Evolutionary conservation across 495 filamentous ascomycete genomes (phyloP).

Genomic region (Neurospora sp.): DNA sequence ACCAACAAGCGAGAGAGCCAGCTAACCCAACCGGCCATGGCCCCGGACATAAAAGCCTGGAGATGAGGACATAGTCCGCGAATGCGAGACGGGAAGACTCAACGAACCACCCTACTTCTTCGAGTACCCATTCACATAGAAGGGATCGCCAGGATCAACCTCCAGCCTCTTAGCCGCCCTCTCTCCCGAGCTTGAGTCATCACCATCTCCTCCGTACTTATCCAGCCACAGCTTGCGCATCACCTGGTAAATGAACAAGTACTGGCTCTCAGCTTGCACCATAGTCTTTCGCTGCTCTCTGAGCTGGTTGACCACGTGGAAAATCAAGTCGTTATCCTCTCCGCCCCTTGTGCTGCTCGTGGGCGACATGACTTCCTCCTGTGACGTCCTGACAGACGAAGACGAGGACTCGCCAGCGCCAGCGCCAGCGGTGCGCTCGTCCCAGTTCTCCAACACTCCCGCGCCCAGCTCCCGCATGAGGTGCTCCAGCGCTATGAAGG

Average conservation of each 20-base stretch:
- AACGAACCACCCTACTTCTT: background rate
- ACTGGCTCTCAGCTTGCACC: slow-evolving; percentile 87
- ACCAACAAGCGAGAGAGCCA: background rate
- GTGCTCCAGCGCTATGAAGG: slow-evolving; percentile 90
- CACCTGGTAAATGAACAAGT: slow-evolving; percentile 83
- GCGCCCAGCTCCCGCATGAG: slow-evolving; percentile 72
- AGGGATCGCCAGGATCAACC: slow-evolving; percentile 20
- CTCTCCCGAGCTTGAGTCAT: slow-evolving; percentile 21
- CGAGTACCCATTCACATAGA: slow-evolving; percentile 10
- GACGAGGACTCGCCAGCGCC: background rate
- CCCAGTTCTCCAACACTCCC: slow-evolving; percentile 49
- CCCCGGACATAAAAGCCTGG: background rate
- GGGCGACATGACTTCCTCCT: background rate
- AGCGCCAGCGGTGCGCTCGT: slow-evolving; percentile 5
- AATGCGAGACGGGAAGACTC: background rate
- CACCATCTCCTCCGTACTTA: slow-evolving; percentile 34
- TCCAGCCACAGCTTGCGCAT: slow-evolving; percentile 59
- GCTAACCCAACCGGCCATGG: background rate
- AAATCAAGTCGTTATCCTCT: slow-evolving; percentile 40
- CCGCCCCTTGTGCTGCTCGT: background rate
- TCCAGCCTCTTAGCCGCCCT: slow-evolving; percentile 39
- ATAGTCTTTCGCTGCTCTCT: slow-evolving; percentile 89
- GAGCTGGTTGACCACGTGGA: slow-evolving; percentile 68
- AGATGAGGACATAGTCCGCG: background rate
- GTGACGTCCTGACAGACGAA: background rate